Evolutionary conservation across 495 filamentous ascomycete species (phyloP).

Genomic region (Ramalina intermedia): DNA sequence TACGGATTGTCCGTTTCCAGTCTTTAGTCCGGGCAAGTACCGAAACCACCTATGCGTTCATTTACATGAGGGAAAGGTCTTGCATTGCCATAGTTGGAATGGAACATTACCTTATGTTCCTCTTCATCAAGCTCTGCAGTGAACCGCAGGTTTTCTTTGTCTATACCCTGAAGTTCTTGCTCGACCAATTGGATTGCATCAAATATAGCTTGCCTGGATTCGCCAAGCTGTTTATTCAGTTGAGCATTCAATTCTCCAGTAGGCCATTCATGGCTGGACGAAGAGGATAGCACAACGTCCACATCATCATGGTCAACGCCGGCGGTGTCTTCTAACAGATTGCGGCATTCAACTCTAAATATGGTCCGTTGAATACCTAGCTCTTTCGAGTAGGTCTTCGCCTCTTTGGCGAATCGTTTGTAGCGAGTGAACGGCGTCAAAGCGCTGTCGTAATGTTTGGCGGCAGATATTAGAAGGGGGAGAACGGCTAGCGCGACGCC

Average conservation of each 20-base stretch:
- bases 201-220: slow-evolving; percentile 4
- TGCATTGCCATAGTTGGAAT: background rate
- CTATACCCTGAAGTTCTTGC: slow-evolving; percentile 10
- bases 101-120: background rate
- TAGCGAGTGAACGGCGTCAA: slow-evolving; percentile 17
- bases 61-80: background rate
- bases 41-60: too few species aligned
- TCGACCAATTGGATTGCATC: slow-evolving; percentile 9
- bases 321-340: slow-evolving; percentile 7
- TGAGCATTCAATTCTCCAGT: slow-evolving; percentile 1
- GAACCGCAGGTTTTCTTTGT: slow-evolving; percentile 11
- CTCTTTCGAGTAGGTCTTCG: background rate
- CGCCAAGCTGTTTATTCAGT: slow-evolving; percentile 4
- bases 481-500: slow-evolving; percentile 18
- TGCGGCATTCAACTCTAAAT: slow-evolving; percentile 7
- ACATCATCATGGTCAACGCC: background rate
- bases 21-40: background rate
- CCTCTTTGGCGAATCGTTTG: slow-evolving; percentile 9
- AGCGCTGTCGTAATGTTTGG: slow-evolving; percentile 18
- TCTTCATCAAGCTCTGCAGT: slow-evolving; percentile 3
- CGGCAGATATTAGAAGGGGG: slow-evolving; percentile 16
- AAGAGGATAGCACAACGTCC: background rate
- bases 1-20: slow-evolving; percentile 1
- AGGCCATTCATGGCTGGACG: background rate
- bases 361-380: slow-evolving; percentile 7